phyloP scores from a whole-genome alignment of 345 rosid genomes.

The Isatis tinctoria region DNA sequence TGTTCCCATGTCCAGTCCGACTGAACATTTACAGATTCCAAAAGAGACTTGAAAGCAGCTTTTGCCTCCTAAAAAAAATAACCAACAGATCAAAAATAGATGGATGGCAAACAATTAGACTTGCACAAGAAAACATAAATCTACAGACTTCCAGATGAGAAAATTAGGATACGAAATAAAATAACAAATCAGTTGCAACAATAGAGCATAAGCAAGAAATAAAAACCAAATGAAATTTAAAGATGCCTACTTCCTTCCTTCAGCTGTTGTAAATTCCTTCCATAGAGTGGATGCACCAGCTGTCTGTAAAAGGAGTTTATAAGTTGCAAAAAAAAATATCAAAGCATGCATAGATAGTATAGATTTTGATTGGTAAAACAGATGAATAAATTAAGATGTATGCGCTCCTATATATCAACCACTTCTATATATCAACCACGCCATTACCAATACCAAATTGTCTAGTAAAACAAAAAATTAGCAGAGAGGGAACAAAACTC shows the following conservation, averaged over 20 bases:
- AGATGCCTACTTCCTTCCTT: constrained; percentile 72
- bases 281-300: constrained; percentile 99
- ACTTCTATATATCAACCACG: not conserved
- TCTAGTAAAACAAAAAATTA: not conserved
- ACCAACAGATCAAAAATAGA: not conserved
- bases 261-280: constrained; percentile 93
- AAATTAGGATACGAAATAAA: constrained; percentile 5
- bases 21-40: constrained; percentile 79
- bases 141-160: not conserved
- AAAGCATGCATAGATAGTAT: not conserved
- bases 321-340: constrained; percentile 17
- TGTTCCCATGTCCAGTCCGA: constrained; percentile 99
- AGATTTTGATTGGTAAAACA: not conserved
- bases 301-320: constrained; percentile 50
- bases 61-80: constrained; percentile 72
- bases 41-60: constrained; percentile 92
- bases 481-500: not conserved
- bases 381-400: not conserved
- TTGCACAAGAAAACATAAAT: not conserved
- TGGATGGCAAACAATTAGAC: not conserved
- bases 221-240: constrained; percentile 5
- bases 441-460: not conserved
- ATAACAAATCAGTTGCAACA: constrained; percentile 5
- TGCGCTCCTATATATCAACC: constrained; percentile 5
- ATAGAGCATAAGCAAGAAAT: constrained; percentile 1